Conservation (phyloP, 306 rosid genomes). For the Acmispon strigosus region DNA sequence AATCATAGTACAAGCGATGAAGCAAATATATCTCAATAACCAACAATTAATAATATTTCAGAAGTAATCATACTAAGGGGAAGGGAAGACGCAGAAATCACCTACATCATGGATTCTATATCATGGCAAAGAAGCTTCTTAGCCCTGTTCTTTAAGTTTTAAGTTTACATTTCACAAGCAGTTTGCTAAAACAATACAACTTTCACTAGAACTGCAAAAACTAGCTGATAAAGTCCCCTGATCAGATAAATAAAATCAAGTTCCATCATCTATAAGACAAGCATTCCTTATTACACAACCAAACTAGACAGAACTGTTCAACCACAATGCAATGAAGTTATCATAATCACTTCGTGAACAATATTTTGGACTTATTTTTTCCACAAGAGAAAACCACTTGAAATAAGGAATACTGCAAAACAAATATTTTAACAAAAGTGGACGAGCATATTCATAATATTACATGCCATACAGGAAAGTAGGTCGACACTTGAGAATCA, state of each 20-base stretch:
- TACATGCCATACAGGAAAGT: not conserved
- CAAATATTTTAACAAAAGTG: not conserved
- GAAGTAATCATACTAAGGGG: not conserved
- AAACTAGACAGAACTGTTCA: not conserved
- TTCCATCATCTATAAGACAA: not conserved
- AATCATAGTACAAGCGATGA: not conserved
- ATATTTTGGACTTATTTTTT: not conserved
- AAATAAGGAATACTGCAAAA: not conserved
- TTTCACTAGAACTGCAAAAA: not conserved
- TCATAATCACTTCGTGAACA: not conserved
- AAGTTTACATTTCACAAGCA: not conserved
- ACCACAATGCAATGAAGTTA: not conserved
- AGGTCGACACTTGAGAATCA: not conserved
- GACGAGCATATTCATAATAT: not conserved
- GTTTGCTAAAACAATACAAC: not conserved
- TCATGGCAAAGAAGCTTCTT: no score
- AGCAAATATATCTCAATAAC: not conserved
- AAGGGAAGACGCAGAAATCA: not conserved
- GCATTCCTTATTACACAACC: not conserved
- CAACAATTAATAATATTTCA: no score
- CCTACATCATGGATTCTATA: no score
- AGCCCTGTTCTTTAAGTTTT: no score
- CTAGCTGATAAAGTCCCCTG: not conserved
- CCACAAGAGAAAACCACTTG: slow-evolving; percentile 1
- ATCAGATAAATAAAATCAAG: not conserved